Base-by-base conservation (phyloP, 2,329 filamentous ascomycete species). In the Phialophora verrucosa region DNA sequence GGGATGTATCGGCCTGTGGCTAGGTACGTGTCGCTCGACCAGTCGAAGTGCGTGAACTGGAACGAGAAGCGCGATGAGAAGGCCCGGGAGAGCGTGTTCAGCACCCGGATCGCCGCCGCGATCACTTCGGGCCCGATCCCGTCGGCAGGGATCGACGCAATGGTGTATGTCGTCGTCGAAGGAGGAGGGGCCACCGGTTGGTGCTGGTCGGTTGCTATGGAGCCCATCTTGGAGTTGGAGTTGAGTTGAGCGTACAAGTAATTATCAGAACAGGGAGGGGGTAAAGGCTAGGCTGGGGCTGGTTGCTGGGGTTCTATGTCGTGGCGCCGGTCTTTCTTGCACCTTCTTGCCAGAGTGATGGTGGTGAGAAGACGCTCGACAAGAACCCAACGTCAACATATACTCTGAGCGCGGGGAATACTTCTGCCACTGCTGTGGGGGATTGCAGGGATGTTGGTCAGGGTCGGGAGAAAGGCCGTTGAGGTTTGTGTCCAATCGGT, bases 51-150 rank as follows among this genome's bases (percentile, higher is more conserved):
- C 50, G 82, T 83, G 73, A 90, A 91, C 11, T 85, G 77, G 0
- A 91, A 79, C 14, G 79, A 73, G 75, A 91, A 91, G 10, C 20
- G n/a, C 0, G 83, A 83, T 47, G 84, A 80, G 1, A 87, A 78
- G 1, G 83, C 79, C 38, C 80, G 74, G 4, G 81, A 78, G 0
- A 71, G 67, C 12, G 76, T 74, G 54, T 87, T 81, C 59, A 91
- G 77, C 0, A 89, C 89, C 50, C 83, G 79, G 8, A 90, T 85
- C 1, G 87, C 88, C 1, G 87, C 87, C 35, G 83, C 79, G 75
- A 90, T 85, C 11, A 91, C 88, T 75, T 91, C 89, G 1, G 84
- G 84, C 1, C 89, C 89, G 67, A 91, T 91, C 62, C 89, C 89
- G 73, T 91, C 89, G 7, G 87, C 89, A 0, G 88, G 87, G 62